Evolutionary conservation across 2,329 filamentous ascomycete species (phyloP), one percentile per base, ranked within the genome.

Genomic region (Diaporthe australafricana): DNA sequence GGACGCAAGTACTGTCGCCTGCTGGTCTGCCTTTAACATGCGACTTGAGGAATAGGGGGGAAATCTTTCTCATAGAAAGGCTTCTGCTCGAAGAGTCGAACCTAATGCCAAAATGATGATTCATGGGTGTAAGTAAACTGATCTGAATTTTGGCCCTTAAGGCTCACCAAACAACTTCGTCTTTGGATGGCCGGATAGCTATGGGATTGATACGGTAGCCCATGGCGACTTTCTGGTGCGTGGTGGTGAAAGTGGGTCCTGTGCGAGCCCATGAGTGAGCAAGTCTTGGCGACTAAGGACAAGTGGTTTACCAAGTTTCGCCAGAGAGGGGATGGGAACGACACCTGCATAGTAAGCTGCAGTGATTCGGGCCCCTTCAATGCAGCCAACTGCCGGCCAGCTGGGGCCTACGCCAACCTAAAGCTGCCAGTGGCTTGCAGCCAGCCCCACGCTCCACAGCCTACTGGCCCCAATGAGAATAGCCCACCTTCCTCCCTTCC

Each of bases 211-310:
- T 62, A 62, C 17, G 30, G 17, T 32, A 47, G 17, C 4, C 25
- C 38, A 40, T 16, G 38, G 57, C n/a, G 47, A 47, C 57, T 40
- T 63, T 47, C 27, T 22, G 57, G 57, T 63, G 40, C 27, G 40
- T 63, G 57, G 57, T 27, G 25, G 57, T 63, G 57, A 32, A 22
- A 35, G 57, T 27, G 57, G 57, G 57, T 48, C 57, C 14, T 1
- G 1, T 35, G 17, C 57, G 57, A 47, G 16, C 17, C 25, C 22
- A 42, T 2, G 2, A 17, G 32, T 5, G 32, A 27, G 12, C 35
- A 5, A n/a, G 17, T 14, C 22, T 30, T 27, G 22, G 14, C 14
- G 7, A 5, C 7, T 20, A 30, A 45, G 0, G 16, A 5, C 56
- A 27, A 11, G 16, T 1, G 8, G 25, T 30, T 38, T n/a, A 22